Base-by-base conservation (phyloP, 306 rosid genomes). In the Clitoria ternatea region DNA sequence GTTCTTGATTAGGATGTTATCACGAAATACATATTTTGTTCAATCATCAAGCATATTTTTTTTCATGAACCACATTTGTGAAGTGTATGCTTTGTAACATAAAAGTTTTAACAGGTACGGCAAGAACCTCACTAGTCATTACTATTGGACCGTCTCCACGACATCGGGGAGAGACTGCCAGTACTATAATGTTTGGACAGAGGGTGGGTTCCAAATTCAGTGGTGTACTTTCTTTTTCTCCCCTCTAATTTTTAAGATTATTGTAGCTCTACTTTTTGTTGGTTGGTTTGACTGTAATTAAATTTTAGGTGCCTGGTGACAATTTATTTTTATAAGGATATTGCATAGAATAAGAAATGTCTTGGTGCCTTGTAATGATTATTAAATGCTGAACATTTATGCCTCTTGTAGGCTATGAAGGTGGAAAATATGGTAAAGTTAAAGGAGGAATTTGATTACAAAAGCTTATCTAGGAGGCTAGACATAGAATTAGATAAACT, bases 111-210 rank as follows among this genome's bases (percentile, higher is more conserved):
- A 78, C 91, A 95, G 99, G 99, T 73, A 85, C 97, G 10, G 97
- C 99, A 8, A 95, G 99, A 84, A 91, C 99, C 67, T 95, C 99
- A 35, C 84, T 95, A 61, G 80, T 95, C 71, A 86, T 95, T 68
- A 89, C 99, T 27, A 91, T 91, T 56, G 96, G 99, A 50, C 99
- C 99, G 5, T 95, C 99, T 53, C 99, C 99, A 48, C 89, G 91
- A 32, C 97, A 95, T 69, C 87, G 97, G 83, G 99, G 97, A 83
- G 99, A 95, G 86, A 95, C 99, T 14, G 77, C 97, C 35, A 95
- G 99, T 77, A 95, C 99, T 37, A 89, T 95, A 80, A 87, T 85
- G 96, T 95, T 95, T 76, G 99, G 99, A 78, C 97, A 95, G 85
- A 82, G 97, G 89, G 99, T 95, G 75, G 47, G 92, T 80, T 78